Conservation (phyloP, 73 alveolate species). For the Tetrahymena thermophila region DNA sequence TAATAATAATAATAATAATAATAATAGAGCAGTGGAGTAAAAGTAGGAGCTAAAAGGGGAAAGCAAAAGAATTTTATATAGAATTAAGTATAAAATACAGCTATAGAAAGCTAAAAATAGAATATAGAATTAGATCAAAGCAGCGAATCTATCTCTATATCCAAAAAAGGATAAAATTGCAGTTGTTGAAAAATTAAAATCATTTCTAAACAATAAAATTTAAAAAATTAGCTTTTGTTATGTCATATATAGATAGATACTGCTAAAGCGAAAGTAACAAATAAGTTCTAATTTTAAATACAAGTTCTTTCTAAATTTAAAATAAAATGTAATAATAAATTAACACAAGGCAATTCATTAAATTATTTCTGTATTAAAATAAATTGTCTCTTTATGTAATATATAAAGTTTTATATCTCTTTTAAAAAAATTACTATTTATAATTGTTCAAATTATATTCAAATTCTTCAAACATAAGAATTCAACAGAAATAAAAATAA, state of each 20-base stretch:
- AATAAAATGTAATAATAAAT: too few species aligned
- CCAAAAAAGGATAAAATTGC: neutral
- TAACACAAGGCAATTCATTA: too few species aligned
- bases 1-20: neutral
- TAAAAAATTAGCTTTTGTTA: neutral
- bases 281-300: too few species aligned
- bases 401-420: too few species aligned
- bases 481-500: neutral
- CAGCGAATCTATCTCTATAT: neutral
- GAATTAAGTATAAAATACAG: neutral
- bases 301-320: too few species aligned
- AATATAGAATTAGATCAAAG: neutral
- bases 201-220: too few species aligned
- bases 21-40: neutral
- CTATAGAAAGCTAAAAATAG: neutral
- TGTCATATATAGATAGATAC: too few species aligned
- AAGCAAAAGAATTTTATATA: neutral
- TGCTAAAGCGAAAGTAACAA: too few species aligned
- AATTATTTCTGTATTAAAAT: too few species aligned
- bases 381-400: too few species aligned
- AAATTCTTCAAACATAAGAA: neutral
- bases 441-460: neutral
- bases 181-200: neutral
- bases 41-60: neutral
- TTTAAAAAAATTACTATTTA: neutral